Conservation (phyloP, 352 stramenopile genomes). For the Phytophthora hibernalis region DNA sequence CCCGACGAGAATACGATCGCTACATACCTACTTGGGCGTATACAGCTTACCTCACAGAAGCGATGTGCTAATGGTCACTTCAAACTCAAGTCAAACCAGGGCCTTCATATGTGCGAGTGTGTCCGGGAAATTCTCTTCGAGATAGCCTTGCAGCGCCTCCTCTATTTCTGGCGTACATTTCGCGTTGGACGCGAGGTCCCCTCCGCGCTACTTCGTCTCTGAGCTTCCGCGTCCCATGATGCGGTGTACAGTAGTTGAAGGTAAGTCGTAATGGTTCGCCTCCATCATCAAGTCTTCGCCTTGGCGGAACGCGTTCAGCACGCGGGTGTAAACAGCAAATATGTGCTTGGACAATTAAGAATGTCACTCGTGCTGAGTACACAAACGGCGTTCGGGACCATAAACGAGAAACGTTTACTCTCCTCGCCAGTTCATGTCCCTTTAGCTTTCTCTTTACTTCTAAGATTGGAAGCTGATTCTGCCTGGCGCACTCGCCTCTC, state of each 20-base stretch:
- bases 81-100: not conserved
- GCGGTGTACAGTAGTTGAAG: not conserved
- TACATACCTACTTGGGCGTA: not conserved
- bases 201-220: not conserved
- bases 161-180: conserved; percentile 3
- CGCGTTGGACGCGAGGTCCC: not conserved
- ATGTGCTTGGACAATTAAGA: not conserved
- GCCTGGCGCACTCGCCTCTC: too few species aligned
- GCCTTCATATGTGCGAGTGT: not conserved
- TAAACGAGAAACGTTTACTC: too few species aligned
- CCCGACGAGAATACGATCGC: not conserved
- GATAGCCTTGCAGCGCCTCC: not conserved
- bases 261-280: not conserved
- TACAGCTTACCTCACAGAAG: not conserved
- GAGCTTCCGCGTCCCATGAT: not conserved
- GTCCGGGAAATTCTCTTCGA: not conserved
- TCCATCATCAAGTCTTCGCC: conserved; percentile 7
- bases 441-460: too few species aligned
- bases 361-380: too few species aligned
- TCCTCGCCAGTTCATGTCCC: too few species aligned
- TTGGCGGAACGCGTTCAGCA: not conserved
- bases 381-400: too few species aligned
- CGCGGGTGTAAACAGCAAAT: not conserved
- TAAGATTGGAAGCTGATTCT: too few species aligned
- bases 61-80: not conserved